Conservation (phyloP, 139 green algal species). For the Picochlorum sp. region DNA sequence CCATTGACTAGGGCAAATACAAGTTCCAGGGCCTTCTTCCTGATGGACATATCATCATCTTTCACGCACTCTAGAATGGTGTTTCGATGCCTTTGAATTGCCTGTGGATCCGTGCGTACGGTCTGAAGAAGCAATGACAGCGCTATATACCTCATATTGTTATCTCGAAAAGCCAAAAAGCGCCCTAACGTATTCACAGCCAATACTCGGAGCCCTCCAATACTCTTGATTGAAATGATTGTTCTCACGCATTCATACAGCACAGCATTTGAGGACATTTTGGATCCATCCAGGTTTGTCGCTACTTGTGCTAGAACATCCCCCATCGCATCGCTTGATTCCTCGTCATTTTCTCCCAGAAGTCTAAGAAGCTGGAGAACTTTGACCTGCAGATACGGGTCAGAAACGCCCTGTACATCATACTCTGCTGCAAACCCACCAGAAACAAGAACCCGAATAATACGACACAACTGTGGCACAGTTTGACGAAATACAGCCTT, state of each 20-base stretch:
- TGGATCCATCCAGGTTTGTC: conserved; percentile 71
- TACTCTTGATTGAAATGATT: conserved; percentile 89
- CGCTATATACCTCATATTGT: conserved; percentile 96
- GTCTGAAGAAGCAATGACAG: conserved; percentile 88
- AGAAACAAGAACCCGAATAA: conserved; percentile 49
- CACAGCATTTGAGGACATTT: conserved; percentile 88
- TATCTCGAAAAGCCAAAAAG: conserved; percentile 65
- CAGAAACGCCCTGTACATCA: conserved; percentile 83
- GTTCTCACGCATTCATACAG: conserved; percentile 91
- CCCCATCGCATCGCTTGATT: conserved; percentile 91
- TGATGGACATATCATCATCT: conserved; percentile 50
- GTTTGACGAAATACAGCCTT: conserved; percentile 11
- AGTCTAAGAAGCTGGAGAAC: conserved; percentile 78
- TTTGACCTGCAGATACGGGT: conserved; percentile 95
- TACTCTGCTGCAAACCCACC: conserved; percentile 67
- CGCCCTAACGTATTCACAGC: conserved; percentile 94
- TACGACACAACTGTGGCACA: conserved; percentile 56
- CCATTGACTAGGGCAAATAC: conserved; percentile 87
- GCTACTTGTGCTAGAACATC: conserved; percentile 90
- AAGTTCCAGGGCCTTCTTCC: conserved; percentile 79
- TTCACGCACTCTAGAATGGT: conserved; percentile 98
- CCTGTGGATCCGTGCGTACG: conserved; percentile 71
- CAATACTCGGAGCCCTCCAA: conserved; percentile 85
- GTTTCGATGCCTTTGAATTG: conserved; percentile 87
- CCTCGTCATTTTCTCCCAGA: conserved; percentile 65